Evolutionary conservation across 139 green algal genomes (phyloP), one percentile per base, ranked within the genome.

Genomic region (Edaphochlamys debaryana): DNA sequence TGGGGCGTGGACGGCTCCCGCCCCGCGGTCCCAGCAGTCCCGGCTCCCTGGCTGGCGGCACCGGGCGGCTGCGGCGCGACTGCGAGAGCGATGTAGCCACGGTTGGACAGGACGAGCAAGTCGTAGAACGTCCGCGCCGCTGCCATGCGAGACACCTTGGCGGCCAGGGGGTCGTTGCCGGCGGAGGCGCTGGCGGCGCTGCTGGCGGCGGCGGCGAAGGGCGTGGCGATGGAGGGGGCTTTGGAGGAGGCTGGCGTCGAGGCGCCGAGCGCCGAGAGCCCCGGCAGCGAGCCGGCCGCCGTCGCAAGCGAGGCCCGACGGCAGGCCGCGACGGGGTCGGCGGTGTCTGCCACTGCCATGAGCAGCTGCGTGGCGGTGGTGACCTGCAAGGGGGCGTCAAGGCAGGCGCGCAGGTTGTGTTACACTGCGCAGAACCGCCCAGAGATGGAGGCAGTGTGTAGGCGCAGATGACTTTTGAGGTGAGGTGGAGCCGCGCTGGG

Each of bases 121-220:
- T 84, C 78, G 66, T 84, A 84, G 25, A 84, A 84, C 37, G 78
- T 76, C 37, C 64, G 78, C 6, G 78, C 78, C 11, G 78, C 78
- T 17, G 64, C 66, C 50, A 84, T 84, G 36, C 78, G 78, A 48
- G 50, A 77, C 4, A 67, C 27, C 41, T 20, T 1, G 69, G 20
- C 30, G 69, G 15, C 69, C 11, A 13, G 45, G 11, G 11, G 11
- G 45, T 9, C 45, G 45, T 13, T 13, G 45, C 45, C 45, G 11
- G 45, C 45, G 45, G 45, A 9, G 62, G 1, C 29, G 62, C 30
- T 22, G n/a, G 29, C 3, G 48, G 23, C 40, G 48, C 29, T 17
- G 19, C 30, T 40, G 56, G 20, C 13, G 38, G 29, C 36, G 38
- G 36, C 37, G 25, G 36, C 48, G n/a, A n/a, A n/a, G n/a, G n/a